Conservation (phyloP, 768 basidiomycete species). For the Hemileccinum rubropunctum region DNA sequence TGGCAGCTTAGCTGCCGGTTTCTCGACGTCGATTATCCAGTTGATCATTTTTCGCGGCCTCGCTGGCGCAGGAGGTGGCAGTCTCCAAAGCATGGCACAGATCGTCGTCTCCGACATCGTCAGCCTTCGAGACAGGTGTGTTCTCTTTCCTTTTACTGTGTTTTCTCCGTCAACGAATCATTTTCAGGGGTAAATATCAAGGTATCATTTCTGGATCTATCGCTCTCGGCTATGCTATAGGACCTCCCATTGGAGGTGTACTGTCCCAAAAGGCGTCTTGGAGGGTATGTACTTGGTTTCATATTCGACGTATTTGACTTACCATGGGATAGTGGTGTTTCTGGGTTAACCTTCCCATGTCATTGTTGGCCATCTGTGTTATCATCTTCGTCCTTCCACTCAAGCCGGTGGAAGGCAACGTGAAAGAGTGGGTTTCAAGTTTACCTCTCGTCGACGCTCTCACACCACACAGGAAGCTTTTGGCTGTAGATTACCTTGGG, state of each 20-base stretch:
- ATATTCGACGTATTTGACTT: neutral
- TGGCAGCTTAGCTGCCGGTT: slow-evolving; percentile 64
- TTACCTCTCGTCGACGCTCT: neutral
- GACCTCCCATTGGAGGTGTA: slow-evolving; percentile 66
- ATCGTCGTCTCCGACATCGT: slow-evolving; percentile 75
- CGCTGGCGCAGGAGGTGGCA: slow-evolving; percentile 70
- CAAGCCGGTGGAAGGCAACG: slow-evolving; percentile 62
- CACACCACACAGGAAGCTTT: slow-evolving; percentile 48
- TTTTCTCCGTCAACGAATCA: neutral
- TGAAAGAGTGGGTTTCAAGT: slow-evolving; percentile 39
- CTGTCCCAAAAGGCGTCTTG: slow-evolving; percentile 61
- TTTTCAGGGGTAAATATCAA: slow-evolving; percentile 66
- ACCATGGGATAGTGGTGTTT: slow-evolving; percentile 58
- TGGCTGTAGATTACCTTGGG: slow-evolving; percentile 64
- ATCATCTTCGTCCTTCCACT: slow-evolving; percentile 65
- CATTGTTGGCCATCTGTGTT: slow-evolving; percentile 49
- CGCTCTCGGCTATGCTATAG: slow-evolving; percentile 56
- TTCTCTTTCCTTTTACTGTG: neutral
- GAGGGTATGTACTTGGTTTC: slow-evolving; percentile 43
- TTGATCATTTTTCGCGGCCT: slow-evolving; percentile 69
- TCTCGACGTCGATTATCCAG: slow-evolving; percentile 61
- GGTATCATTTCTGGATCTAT: slow-evolving; percentile 65
- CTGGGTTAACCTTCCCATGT: slow-evolving; percentile 67
- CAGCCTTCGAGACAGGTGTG: slow-evolving; percentile 60
- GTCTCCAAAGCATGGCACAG: slow-evolving; percentile 65